Base-by-base conservation (phyloP, 2,329 filamentous ascomycete genomes). In the Nannizziopsis barbatae region DNA sequence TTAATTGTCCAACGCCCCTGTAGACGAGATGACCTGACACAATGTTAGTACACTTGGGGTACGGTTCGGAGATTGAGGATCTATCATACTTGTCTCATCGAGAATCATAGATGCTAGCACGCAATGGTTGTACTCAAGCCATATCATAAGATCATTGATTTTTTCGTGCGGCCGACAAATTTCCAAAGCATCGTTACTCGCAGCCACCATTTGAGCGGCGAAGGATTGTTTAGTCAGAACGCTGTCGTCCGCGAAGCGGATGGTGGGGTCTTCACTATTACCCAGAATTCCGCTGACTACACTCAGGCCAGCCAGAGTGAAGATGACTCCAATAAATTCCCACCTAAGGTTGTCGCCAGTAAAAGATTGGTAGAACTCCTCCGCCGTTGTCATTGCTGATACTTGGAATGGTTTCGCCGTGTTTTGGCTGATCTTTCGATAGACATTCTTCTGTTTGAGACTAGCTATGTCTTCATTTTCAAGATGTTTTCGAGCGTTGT, bases 341-440 rank as follows among this genome's bases (percentile, higher is more conserved):
- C 56, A 58, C 36, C 57, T 51, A 11, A 57, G 45, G 32, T 56
- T 56, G 9, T 47, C 46, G 3, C 53, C 56, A 2, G 51, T 48
- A 47, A 62, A 69, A 1, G 67, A 50, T 12, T 57, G 57, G 49
- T 67, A 61, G 39, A 71, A 70, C 8, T 65, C 60, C 11, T 54
- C 50, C 1, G 64, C 62, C 32, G 60, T 56, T 1, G 58, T 54
- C 1, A 50, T 53, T 2, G 54, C 14, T 1, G 60, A 52, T 12
- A 63, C 44, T 2, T 55, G 44, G 5, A 63, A 55, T 12, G 36
- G 41, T 12, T 56, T 51, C 1, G 54, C 48, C 0, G 61, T 64
- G 35, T 62, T 65, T 41, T 60, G 51, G 20, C 63, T 54, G 18
- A 63, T 53, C 9, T 51, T 44, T 32, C 48, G 50, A 3, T 52